Conservation (phyloP, 2,329 filamentous ascomycete species). For the Neophaeococcomyces aloes region DNA sequence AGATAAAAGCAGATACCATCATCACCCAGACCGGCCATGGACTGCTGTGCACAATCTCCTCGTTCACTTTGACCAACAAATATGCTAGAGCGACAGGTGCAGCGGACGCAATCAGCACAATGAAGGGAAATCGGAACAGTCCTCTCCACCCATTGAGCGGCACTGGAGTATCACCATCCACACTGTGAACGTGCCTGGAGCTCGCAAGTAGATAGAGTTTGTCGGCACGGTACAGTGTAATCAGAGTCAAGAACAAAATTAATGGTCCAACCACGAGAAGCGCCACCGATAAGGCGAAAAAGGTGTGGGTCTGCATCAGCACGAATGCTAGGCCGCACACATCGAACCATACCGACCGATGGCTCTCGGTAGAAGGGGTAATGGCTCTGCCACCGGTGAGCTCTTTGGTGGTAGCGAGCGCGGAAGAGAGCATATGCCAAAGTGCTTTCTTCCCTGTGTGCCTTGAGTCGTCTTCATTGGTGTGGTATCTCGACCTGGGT, state of each 20-base stretch:
- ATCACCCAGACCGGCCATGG: constrained; percentile 81
- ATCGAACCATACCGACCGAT: constrained; percentile 83
- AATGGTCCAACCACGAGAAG: constrained; percentile 72
- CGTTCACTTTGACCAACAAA: constrained; percentile 72
- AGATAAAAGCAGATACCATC: constrained; percentile 71
- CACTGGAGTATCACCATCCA: constrained; percentile 50
- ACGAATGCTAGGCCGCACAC: constrained; percentile 71
- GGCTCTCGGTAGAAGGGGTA: constrained; percentile 49
- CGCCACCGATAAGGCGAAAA: constrained; percentile 81
- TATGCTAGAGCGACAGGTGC: constrained; percentile 64
- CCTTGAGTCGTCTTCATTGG: constrained; percentile 70
- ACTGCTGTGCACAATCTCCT: constrained; percentile 82
- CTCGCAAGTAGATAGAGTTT: constrained; percentile 83
- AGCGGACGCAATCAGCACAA: constrained; percentile 56
- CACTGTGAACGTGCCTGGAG: constrained; percentile 49
- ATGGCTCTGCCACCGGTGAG: constrained; percentile 45
- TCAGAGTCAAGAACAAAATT: constrained; percentile 56
- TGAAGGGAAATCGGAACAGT: constrained; percentile 71
- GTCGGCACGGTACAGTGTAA: constrained; percentile 58
- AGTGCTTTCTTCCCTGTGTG: constrained; percentile 59
- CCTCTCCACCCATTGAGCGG: constrained; percentile 66
- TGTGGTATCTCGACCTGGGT: constrained; percentile 81
- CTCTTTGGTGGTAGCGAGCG: constrained; percentile 61
- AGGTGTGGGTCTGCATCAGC: constrained; percentile 64
- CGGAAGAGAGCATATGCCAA: constrained; percentile 91